A percentile compares a stretch with the other conserved stretches of the same genome.
Conservation (phyloP, 139 green algal species). For the Gonium pectorale region DNA sequence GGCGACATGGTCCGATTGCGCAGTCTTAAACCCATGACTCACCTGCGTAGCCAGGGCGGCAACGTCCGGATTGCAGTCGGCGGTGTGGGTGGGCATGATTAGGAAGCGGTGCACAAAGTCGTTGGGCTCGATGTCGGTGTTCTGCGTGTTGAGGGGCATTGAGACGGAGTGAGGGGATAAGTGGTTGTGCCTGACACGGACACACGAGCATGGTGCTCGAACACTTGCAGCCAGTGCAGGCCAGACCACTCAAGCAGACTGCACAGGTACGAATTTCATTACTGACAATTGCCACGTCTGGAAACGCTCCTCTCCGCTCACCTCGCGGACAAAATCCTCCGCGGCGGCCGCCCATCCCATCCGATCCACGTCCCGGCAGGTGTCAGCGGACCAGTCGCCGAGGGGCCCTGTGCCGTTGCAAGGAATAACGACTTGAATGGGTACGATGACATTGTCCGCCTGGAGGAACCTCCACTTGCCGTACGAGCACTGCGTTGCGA, state of each 20-base stretch:
- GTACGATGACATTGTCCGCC: background rate
- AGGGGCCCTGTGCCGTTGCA: background rate
- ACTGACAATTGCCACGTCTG: no score
- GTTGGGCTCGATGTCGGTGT: slow-evolving; percentile 4
- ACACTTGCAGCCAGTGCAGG: no score
- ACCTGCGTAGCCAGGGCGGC: slow-evolving; percentile 3
- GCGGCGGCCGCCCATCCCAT: background rate
- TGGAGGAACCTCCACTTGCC: background rate
- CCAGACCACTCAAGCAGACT: no score
- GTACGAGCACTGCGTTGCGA: background rate
- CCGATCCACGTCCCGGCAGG: background rate
- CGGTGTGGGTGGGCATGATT: background rate
- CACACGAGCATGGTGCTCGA: no score
- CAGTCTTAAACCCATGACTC: no score
- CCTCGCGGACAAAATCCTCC: background rate
- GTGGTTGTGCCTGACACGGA: no score
- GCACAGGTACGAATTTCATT: no score
- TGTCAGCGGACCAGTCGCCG: background rate
- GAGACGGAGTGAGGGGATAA: no score
- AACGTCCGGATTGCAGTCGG: background rate
- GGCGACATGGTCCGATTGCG: no score
- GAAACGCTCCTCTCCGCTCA: no score
- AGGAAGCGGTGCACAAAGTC: background rate
- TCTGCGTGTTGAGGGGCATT: no score
- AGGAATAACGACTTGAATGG: background rate